phyloP scores from a whole-genome alignment of 1,284 basidiomycete species.

The Ceratobasidium sp. region DNA sequence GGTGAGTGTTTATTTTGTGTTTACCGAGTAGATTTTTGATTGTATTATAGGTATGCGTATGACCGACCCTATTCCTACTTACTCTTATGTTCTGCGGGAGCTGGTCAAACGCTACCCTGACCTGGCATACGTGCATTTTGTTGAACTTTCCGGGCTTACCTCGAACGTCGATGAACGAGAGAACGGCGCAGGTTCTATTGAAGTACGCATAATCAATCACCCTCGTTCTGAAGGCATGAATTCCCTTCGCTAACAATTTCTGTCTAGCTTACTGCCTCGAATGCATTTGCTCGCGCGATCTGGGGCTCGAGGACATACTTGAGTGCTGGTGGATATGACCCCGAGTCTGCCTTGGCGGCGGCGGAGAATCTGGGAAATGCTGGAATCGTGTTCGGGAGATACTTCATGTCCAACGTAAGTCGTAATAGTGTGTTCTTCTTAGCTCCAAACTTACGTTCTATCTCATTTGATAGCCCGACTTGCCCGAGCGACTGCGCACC shows the following conservation, averaged over 20 bases:
- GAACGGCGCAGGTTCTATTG: slow-evolving; percentile 52
- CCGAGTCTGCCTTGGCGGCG: slow-evolving; percentile 49
- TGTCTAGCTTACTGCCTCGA: background rate
- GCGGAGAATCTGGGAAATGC: slow-evolving; percentile 53
- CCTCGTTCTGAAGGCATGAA: slow-evolving; percentile 45
- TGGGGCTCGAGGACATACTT: slow-evolving; percentile 49
- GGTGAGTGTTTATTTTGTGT: slow-evolving; percentile 20
- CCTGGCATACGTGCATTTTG: slow-evolving; percentile 17
- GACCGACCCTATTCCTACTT: slow-evolving; percentile 41
- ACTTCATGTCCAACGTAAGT: slow-evolving; percentile 55
- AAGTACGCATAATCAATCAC: slow-evolving; percentile 55
- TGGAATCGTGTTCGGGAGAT: slow-evolving; percentile 55
- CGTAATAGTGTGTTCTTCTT: background rate
- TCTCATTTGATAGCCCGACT: slow-evolving; percentile 54
- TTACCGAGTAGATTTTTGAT: background rate
- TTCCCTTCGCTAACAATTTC: slow-evolving; percentile 47
- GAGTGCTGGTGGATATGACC: slow-evolving; percentile 53
- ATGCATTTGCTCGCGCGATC: slow-evolving; percentile 24
- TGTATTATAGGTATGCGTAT: slow-evolving; percentile 33
- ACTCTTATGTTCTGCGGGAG: slow-evolving; percentile 21
- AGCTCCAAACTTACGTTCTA: background rate
- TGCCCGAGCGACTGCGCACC: slow-evolving; percentile 54
- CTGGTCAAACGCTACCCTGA: slow-evolving; percentile 14
- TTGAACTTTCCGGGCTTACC: slow-evolving; percentile 44
- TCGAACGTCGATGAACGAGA: slow-evolving; percentile 47